Evolutionary conservation across 306 rosid species (phyloP).

Genomic region (Quercus bicolor): DNA sequence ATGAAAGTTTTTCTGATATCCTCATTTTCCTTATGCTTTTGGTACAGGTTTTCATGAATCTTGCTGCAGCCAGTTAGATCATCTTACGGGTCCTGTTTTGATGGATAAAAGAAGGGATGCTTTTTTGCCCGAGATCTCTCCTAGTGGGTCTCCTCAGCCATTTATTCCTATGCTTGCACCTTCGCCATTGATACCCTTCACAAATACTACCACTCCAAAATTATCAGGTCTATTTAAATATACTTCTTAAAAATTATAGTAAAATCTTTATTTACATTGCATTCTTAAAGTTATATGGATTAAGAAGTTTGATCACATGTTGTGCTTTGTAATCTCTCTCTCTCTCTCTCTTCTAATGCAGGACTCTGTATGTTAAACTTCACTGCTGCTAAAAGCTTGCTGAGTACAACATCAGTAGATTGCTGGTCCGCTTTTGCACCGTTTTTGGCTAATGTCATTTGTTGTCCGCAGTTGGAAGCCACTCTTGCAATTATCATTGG

Average conservation of each 20-base stretch:
- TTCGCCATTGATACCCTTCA: slow-evolving; percentile 78
- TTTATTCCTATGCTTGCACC: slow-evolving; percentile 94
- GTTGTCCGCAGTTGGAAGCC: slow-evolving; percentile 97
- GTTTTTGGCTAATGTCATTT: slow-evolving; percentile 77
- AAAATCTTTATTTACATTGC: not conserved
- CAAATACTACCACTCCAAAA: slow-evolving; percentile 68
- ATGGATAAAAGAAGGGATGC: slow-evolving; percentile 34
- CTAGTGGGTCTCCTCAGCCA: slow-evolving; percentile 71
- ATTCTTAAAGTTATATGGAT: slow-evolving; percentile 8
- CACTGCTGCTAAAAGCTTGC: slow-evolving; percentile 68
- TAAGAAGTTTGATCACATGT: not conserved
- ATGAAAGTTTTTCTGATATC: slow-evolving; percentile 2
- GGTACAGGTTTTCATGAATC: slow-evolving; percentile 48
- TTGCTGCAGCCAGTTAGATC: slow-evolving; percentile 33
- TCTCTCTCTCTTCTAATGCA: slow-evolving; percentile 25
- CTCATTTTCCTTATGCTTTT: slow-evolving; percentile 21
- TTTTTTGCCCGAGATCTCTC: slow-evolving; percentile 59
- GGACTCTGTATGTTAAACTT: slow-evolving; percentile 81
- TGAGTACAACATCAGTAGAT: slow-evolving; percentile 72
- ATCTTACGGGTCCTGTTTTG: slow-evolving; percentile 24
- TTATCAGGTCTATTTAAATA: slow-evolving; percentile 61
- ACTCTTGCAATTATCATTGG: slow-evolving; percentile 87
- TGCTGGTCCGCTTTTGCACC: slow-evolving; percentile 87
- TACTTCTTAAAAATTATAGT: not conserved
- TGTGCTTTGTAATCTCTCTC: slow-evolving; percentile 6